Evolutionary conservation across 768 basidiomycete species (phyloP), one percentile per base, ranked within the genome.

Genomic region (Naganishia randhawae): DNA sequence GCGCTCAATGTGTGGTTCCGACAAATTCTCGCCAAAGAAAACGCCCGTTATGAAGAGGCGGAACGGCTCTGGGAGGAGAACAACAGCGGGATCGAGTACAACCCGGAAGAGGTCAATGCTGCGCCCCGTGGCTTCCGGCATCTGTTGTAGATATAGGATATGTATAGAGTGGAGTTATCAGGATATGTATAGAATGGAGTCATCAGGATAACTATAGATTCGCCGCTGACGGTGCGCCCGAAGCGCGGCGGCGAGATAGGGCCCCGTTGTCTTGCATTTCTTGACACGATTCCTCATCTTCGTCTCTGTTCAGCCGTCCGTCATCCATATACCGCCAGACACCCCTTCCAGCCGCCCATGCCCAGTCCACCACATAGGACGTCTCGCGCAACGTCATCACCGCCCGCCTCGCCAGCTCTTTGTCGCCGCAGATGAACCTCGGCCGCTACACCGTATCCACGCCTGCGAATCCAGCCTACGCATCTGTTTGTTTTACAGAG

Each of bases 1-100:
- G 42, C 86, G 37, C 71, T 84, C 31, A 83, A 87, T 80, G 83
- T 82, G 69, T 54, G 71, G 32, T 75, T 76, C 74, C 73, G 75
- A 45, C 71, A 65, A 51, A 74, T 78, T 62, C 73, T 82, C 13
- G 53, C 45, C 45, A 48, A 22, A 22, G 45, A 48, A 22, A 48
- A 48, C 45, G n/a, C n/a, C 19, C 45, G 45, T 6, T 48, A 48
- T 48, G 45, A 17, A 17, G 45, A 48, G n/a, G 45, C 45, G 6
- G 45, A 48, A 13, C 19, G 45, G 45, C 45, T 48, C 25, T 48
- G 45, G 45, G 45, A 48, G 45, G 45, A 48, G n/a, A 17, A 48
- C 6, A 48, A 48, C 45, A 22, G 45, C 1, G 45, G 25, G n/a
- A 13, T 22, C n/a, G 1, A n/a, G 11, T 48, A 48, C 11, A 22